A percentile compares a stretch with the other conserved stretches of the same genome.
These are phyloP conservation scores for Oemleria cerasiformis DNA, from an alignment of 306 rosid species.

Conservation along the genomic window DNA sequence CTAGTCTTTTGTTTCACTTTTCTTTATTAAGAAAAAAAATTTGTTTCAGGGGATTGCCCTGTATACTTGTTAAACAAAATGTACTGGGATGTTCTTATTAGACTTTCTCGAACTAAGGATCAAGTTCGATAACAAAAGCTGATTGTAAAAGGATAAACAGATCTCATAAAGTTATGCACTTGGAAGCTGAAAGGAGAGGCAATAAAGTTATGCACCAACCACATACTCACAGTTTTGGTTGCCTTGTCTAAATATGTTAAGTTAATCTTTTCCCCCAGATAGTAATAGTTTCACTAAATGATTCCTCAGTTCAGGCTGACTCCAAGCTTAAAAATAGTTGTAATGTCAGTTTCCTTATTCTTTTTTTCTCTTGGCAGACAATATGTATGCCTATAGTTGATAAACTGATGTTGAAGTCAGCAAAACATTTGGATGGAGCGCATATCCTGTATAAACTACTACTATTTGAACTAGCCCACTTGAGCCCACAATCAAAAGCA, in stretches of 20 bases:
- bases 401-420: not conserved
- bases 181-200: not conserved
- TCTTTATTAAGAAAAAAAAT: not conserved
- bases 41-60: not conserved
- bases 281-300: not conserved
- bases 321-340: not conserved
- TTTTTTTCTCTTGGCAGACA: too few relatives aligned
- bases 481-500: not conserved
- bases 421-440: not conserved
- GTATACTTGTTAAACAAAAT: not conserved
- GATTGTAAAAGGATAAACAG: not conserved
- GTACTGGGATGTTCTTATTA: not conserved
- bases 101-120: not conserved
- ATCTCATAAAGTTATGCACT: too few relatives aligned
- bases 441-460: not conserved
- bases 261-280: not conserved
- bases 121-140: not conserved
- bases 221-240: not conserved
- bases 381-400: not conserved
- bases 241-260: not conserved
- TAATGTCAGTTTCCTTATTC: too few relatives aligned
- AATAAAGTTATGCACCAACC: not conserved
- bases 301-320: not conserved
- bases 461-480: not conserved
- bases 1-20: not conserved